Evolutionary conservation across 257 asterid species (phyloP).

Genomic region (Ligustrum vulgare): DNA sequence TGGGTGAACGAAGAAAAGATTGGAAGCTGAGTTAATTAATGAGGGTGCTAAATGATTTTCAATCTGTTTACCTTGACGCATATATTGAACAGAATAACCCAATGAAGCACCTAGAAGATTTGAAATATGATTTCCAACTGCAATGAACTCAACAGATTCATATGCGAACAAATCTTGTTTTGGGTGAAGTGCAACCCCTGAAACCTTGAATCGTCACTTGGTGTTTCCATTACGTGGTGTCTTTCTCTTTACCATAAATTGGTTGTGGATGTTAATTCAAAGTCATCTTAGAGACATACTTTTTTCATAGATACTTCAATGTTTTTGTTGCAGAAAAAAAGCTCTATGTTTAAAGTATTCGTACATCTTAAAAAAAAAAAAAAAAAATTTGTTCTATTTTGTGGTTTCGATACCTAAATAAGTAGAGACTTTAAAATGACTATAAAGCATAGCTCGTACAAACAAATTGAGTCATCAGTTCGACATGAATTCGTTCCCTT

Average conservation of each 20-base stretch:
- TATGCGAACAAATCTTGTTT: constrained; percentile 8
- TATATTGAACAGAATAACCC: not conserved
- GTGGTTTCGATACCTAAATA: not conserved
- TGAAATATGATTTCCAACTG: constrained; percentile 13
- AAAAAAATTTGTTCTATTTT: not conserved
- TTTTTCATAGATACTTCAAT: not conserved
- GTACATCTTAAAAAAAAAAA: too few species aligned
- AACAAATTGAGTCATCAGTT: not conserved
- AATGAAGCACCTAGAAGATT: constrained; percentile 14
- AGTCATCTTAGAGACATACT: not conserved
- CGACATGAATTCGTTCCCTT: not conserved
- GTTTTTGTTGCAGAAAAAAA: not conserved
- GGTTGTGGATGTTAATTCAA: not conserved
- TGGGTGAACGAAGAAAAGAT: constrained; percentile 9
- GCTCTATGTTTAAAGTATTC: not conserved
- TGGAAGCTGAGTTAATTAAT: not conserved
- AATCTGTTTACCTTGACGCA: not conserved
- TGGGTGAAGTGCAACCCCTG: constrained; percentile 14
- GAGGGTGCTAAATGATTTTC: constrained; percentile 13
- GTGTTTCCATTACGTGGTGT: not conserved
- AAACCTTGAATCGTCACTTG: not conserved
- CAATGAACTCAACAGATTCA: not conserved
- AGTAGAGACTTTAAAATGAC: not conserved
- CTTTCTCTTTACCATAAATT: not conserved
- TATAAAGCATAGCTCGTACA: not conserved